Conservation (phyloP, 2,329 filamentous ascomycete genomes). For the Pyrenochaeta sp. region DNA sequence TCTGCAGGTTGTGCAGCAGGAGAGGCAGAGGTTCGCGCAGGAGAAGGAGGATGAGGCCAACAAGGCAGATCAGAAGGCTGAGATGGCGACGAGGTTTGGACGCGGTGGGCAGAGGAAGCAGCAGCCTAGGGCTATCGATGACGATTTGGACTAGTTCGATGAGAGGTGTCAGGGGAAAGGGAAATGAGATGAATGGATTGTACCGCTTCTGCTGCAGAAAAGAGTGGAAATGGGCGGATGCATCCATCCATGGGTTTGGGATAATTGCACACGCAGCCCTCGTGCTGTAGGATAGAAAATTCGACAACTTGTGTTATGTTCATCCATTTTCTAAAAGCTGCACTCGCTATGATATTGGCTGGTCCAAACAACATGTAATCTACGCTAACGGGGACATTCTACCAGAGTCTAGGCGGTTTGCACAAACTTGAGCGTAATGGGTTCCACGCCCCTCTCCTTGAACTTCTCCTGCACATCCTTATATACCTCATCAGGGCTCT, state of each 20-base stretch:
- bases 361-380: too few species aligned
- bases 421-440: slow-evolving; percentile 39
- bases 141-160: slow-evolving; percentile 43
- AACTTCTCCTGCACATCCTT: slow-evolving; percentile 54
- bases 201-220: slow-evolving; percentile 29
- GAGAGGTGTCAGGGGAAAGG: slow-evolving; percentile 7
- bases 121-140: slow-evolving; percentile 43
- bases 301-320: slow-evolving; percentile 17
- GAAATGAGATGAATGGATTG: slow-evolving; percentile 11
- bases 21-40: slow-evolving; percentile 79
- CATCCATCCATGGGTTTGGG: slow-evolving; percentile 36
- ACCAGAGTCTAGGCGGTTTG: slow-evolving; percentile 28
- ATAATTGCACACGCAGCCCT: slow-evolving; percentile 37
- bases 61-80: slow-evolving; percentile 73
- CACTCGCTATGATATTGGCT: too few species aligned
- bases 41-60: slow-evolving; percentile 80
- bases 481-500: slow-evolving; percentile 71
- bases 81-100: slow-evolving; percentile 38
- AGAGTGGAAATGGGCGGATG: slow-evolving; percentile 34
- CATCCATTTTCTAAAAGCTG: too few species aligned
- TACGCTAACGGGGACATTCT: too few species aligned
- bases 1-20: slow-evolving; percentile 76
- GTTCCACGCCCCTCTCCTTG: slow-evolving; percentile 44
- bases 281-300: slow-evolving; percentile 44
- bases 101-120: slow-evolving; percentile 33